Conservation (phyloP, 169 alveolate species). For the Blepharisma undulans region DNA sequence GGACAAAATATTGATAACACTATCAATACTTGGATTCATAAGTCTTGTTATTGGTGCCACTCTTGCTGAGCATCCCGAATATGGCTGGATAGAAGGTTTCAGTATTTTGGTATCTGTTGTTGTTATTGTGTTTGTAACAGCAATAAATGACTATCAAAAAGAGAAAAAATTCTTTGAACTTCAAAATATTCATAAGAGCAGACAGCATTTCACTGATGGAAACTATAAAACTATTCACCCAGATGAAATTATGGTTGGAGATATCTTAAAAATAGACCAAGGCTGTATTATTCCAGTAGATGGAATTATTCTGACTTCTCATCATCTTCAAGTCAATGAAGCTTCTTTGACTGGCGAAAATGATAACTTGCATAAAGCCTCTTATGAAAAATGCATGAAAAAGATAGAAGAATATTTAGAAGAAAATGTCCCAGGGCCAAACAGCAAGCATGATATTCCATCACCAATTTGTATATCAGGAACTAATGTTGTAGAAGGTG, state of each 20-base stretch:
- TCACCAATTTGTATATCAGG: constrained; percentile 88
- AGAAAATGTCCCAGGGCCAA: background rate
- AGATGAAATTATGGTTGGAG: constrained; percentile 88
- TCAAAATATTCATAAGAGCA: constrained; percentile 68
- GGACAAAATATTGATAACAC: constrained; percentile 52
- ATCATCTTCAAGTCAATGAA: constrained; percentile 85
- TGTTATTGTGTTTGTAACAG: constrained; percentile 87
- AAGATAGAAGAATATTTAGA: background rate
- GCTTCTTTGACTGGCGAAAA: constrained; percentile 90
- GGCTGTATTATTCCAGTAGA: constrained; percentile 87
- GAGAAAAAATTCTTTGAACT: constrained; percentile 87
- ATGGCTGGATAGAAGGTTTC: constrained; percentile 92
- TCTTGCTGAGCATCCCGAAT: constrained; percentile 49
- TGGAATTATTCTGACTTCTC: constrained; percentile 78
- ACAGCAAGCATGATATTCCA: constrained; percentile 59
- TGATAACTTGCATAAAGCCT: constrained; percentile 75
- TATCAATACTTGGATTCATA: constrained; percentile 59
- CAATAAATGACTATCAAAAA: constrained; percentile 87
- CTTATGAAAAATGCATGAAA: background rate
- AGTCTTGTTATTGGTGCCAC: constrained; percentile 54
- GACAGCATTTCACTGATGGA: constrained; percentile 63
- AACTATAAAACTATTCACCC: constrained; percentile 50
- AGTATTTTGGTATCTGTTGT: constrained; percentile 90
- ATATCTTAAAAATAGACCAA: constrained; percentile 78
- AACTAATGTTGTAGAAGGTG: constrained; percentile 85